These are phyloP conservation scores for Canavalia gladiata DNA, from an alignment of 306 rosid species.

Conservation along the genomic window DNA sequence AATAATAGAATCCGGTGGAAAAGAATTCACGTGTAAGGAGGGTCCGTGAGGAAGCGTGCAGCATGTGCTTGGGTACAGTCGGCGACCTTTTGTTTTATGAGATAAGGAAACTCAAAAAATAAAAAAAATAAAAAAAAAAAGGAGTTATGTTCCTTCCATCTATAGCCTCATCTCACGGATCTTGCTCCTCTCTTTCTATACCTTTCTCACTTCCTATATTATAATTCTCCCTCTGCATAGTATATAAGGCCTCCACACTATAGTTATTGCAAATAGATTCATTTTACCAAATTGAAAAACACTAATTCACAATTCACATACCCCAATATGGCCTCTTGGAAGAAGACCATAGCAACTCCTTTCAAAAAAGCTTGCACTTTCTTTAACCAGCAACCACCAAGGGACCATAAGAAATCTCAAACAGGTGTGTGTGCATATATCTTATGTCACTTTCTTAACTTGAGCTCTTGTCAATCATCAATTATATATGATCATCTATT, in stretches of 20 bases:
- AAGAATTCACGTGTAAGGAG: constrained; percentile 60
- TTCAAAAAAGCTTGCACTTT: constrained; percentile 89
- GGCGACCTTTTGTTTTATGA: constrained; percentile 61
- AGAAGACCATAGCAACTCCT: constrained; percentile 88
- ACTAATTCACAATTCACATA: neutral
- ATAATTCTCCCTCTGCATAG: constrained; percentile 19
- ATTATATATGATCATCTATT: neutral
- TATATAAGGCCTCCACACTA: constrained; percentile 39
- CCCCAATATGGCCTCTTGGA: constrained; percentile 87
- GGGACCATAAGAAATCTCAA: constrained; percentile 69
- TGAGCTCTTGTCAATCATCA: neutral
- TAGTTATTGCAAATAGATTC: constrained; percentile 21
- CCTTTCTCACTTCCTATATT: constrained; percentile 27
- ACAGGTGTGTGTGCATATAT: constrained; percentile 56
- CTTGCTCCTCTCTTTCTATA: constrained; percentile 61
- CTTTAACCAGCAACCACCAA: constrained; percentile 78
- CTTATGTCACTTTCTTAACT: neutral
- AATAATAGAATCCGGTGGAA: constrained; percentile 40
- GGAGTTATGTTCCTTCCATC: constrained; percentile 64
- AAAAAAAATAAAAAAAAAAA: constrained; percentile 13
- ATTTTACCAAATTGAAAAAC: constrained; percentile 28
- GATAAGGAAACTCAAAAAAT: constrained; percentile 49
- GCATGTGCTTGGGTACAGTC: constrained; percentile 83
- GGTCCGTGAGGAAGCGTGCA: constrained; percentile 70
- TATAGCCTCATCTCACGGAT: constrained; percentile 91